Base-by-base conservation (phyloP, 148 eudicot genomes). In the Polygonum maritimum region DNA sequence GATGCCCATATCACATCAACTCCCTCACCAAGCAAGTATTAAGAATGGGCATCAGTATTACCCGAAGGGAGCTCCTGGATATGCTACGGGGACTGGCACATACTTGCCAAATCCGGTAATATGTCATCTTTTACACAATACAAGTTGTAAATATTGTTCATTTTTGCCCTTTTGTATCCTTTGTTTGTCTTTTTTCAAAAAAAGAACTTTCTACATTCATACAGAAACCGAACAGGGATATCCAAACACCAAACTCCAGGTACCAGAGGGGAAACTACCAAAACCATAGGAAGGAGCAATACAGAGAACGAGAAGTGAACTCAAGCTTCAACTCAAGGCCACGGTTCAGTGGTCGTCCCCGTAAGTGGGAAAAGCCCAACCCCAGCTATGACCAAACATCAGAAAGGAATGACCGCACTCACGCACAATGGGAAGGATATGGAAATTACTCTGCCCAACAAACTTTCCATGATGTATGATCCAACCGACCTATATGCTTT, bases 61-160 rank as follows among this genome's bases (percentile, higher is more conserved):
- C 57, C 82, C 79, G 63, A 84, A 79, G 62, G 81, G 81, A 74
- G 21, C 76, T 74, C 82, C 85, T 48, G 81, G 81, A 80, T 73
- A 79, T 75, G 87, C 88, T 72, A 75, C 74, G 77, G 91, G 91
- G 67, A 88, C 87, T 76, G 91, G 91, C 76, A 88, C 91, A 39
- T 88, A 86, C 78, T 81, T 88, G 47, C 91, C 91, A 41, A 83
- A 84, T 79, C 88, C 84, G 58, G 91, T 86, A 85, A 84, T 83
- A 54, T 26, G 7, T 76, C 70, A 71, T 54, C 78, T 41, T 65
- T 40, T 51, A 18, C 48, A 51, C 54, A 72, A 36, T 19, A 44
- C 39, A 16, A 67, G n/a, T 5, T 67, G 45, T 36, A 9, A 67
- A 67, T 6, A 12, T 36, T 67, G 45, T 67, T 13, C 3, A 63